Percentiles rank a stretch among this genome's conserved stretches.
phyloP scores from a whole-genome alignment of 805 yeast genomes.

The Candida dajiaensis region DNA sequence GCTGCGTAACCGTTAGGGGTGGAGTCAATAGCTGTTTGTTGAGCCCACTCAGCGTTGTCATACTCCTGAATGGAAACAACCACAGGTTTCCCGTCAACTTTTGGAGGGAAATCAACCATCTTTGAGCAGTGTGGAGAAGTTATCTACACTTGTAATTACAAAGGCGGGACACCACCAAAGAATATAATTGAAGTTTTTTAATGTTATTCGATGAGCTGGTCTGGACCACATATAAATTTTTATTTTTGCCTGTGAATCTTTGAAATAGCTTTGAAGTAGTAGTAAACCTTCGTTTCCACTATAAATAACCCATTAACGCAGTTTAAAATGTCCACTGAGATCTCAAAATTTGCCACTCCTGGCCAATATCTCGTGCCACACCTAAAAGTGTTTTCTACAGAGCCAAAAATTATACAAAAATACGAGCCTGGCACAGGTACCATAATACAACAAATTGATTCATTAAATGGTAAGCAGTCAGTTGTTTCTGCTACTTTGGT shows the following conservation, averaged over 20 bases:
- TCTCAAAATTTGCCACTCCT: conserved; percentile 58
- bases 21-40: conserved; percentile 42
- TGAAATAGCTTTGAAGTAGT: too few relatives aligned
- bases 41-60: conserved; percentile 49
- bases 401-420: conserved; percentile 30
- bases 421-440: conserved; percentile 66
- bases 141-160: too few relatives aligned
- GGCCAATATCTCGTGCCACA: conserved; percentile 72
- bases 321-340: conserved; percentile 10
- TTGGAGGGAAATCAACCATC: conserved; percentile 32
- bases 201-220: neutral
- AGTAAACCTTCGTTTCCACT: too few relatives aligned
- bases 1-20: conserved; percentile 31
- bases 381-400: conserved; percentile 32
- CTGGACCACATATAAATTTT: neutral
- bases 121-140: neutral
- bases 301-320: too few relatives aligned
- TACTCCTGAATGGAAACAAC: conserved; percentile 39
- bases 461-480: conserved; percentile 32
- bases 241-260: too few relatives aligned
- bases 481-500: conserved; percentile 53
- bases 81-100: conserved; percentile 41
- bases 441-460: conserved; percentile 38
- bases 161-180: too few relatives aligned
- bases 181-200: too few relatives aligned